A percentile compares a stretch with the other conserved stretches of the same genome.
Evolutionary conservation across 805 yeast species (phyloP).

Genomic region (Torulaspora delbrueckii): DNA sequence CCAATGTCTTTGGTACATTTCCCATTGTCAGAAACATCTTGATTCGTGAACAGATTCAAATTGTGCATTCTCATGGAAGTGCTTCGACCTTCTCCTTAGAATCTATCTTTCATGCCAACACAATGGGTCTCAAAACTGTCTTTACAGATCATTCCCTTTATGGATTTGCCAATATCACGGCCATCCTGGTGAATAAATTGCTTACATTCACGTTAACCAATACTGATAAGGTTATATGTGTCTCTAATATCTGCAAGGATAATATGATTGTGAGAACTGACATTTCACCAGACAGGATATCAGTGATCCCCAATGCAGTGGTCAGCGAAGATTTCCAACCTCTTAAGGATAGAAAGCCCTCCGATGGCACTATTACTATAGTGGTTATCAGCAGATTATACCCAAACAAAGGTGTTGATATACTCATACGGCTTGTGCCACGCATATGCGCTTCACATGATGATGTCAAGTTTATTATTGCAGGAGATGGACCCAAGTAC

Average conservation of each 20-base stretch:
- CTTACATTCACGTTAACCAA: slow-evolving; percentile 79
- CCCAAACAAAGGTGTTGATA: slow-evolving; percentile 95
- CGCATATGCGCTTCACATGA: slow-evolving; percentile 60
- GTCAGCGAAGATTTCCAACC: slow-evolving; percentile 77
- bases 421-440: slow-evolving; percentile 80
- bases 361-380: slow-evolving; percentile 54
- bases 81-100: slow-evolving; percentile 84
- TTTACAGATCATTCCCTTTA: slow-evolving; percentile 94
- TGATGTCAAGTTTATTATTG: slow-evolving; percentile 73
- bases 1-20: slow-evolving; percentile 82
- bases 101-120: slow-evolving; percentile 82
- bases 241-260: slow-evolving; percentile 93
- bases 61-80: slow-evolving; percentile 95
- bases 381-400: slow-evolving; percentile 88
- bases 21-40: slow-evolving; percentile 82
- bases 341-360: slow-evolving; percentile 6
- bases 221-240: slow-evolving; percentile 92
- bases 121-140: slow-evolving; percentile 88
- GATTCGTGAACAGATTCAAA: slow-evolving; percentile 77
- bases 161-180: slow-evolving; percentile 83
- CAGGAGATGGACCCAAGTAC: slow-evolving; percentile 96
- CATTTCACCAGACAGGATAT: slow-evolving; percentile 67
- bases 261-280: slow-evolving; percentile 87
- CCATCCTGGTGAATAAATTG: slow-evolving; percentile 81
- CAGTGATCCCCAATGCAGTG: slow-evolving; percentile 96